A percentile compares a stretch with the other conserved stretches of the same genome.
Conservation (phyloP, 164 flowering plant species). For the Dillenia suffruticosa region DNA sequence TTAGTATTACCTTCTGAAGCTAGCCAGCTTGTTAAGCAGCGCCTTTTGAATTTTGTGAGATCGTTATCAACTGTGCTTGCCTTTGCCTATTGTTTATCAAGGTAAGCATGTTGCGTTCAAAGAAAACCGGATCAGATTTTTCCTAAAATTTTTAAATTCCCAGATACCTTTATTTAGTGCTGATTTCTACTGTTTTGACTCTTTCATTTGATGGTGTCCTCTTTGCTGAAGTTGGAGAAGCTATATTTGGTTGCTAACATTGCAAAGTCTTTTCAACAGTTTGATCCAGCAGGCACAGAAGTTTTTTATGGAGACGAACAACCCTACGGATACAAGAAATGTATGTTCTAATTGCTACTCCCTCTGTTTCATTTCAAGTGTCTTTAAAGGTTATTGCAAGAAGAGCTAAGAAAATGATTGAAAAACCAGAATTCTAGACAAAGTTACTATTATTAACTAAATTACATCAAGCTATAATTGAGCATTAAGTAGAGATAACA, state of each 20-base stretch:
- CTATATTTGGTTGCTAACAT: background rate
- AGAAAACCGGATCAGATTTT: no score
- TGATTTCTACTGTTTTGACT: no score
- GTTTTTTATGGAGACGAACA: constrained; percentile 54
- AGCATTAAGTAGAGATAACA: no score
- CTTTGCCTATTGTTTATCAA: constrained; percentile 81
- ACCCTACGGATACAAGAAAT: constrained; percentile 59
- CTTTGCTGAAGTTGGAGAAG: no score
- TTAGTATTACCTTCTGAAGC: constrained; percentile 76
- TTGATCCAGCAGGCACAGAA: constrained; percentile 76
- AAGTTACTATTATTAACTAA: no score
- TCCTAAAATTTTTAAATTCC: no score
- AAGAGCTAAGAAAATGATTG: no score
- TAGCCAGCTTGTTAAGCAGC: constrained; percentile 73
- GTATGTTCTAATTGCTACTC: constrained; percentile 39
- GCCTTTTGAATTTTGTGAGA: constrained; percentile 72
- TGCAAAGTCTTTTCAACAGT: constrained; percentile 40
- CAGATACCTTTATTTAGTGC: no score
- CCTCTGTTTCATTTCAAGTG: background rate
- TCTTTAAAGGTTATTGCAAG: no score
- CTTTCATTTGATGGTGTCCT: no score
- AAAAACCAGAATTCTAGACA: no score
- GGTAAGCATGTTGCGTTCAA: constrained; percentile 30
- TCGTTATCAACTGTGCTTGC: constrained; percentile 91
- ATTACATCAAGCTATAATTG: no score